Base-by-base conservation (phyloP, 306 rosid genomes). In the Erythrophleum fordii region DNA sequence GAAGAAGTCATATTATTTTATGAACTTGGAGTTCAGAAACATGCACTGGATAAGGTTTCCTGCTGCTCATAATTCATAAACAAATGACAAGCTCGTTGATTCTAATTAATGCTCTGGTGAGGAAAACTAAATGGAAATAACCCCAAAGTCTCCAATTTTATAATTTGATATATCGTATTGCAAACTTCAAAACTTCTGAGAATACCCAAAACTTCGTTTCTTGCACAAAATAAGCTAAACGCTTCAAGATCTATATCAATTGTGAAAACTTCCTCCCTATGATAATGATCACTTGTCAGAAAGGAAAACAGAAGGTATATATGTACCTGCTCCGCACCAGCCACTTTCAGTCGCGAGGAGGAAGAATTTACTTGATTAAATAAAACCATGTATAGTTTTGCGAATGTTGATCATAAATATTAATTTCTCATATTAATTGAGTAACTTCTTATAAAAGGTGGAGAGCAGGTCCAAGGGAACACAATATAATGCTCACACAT, bases 31-130 rank as follows among this genome's bases (percentile, higher is more conserved):
- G 62, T 45, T 51, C 66, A 29, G 20, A 51, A 58, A 45, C 83
- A 70, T 29, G 53, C 61, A 69, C 77, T 58, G 8, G 11, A 78
- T 56, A 56, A 55, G 18, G 34, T 29, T 28, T 20, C 23, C 17
- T 53, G 59, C 35, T 75, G 26, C 51, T 61, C 76, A 13, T 67
- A 34, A 45, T 81, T 81, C 60, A 66, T 55, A 34, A 66, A 45
- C 70, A 81, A n/a, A 52, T 29, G 16, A 52, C 8, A n/a, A 28
- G 60, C 16, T 52, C 13, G 42, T 18, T 14, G 45, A 65, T 23
- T 42, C 13, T 9, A 6, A 20, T 51, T 12, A 6, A 16, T 37
- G 35, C 46, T 69, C 42, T 13, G 46, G 76, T 34, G 46, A 78
- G 58, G 55, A 68, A 78, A 68, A 39, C 31, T 67, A 53, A 39